Base-by-base conservation (phyloP, 2,329 filamentous ascomycete species). In the Didymella keratinophila region DNA sequence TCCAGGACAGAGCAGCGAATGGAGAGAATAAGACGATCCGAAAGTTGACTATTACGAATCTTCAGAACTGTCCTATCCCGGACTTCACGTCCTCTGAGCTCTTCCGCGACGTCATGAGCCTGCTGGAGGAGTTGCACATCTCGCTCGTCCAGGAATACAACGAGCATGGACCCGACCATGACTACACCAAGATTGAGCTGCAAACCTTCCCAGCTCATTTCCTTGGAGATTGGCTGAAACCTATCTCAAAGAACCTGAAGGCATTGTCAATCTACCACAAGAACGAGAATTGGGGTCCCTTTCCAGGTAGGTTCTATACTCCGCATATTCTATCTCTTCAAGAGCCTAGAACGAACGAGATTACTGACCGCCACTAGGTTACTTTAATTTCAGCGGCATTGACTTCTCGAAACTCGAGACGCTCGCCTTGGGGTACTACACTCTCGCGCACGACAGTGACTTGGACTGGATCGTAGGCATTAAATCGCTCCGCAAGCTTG, bases 261-360 rank as follows among this genome's bases (percentile, higher is more conserved):
- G 47, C 50, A 6, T 37, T 58, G 8, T 56, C 55, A 7, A 42
- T 62, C 20, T 59, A 56, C 18, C 28, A 30, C 18, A 10, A 2
- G 7, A 28, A 9, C 11, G 55, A 59, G n/a, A 62, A 59, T 14
- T 62, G 56, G 60, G 60, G 60, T 18, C 56, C 56, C 3, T 62
- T 62, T 36, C 56, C 60, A 5, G 60, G 60, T n/a, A 21, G 8
- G 36, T 39, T 1, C 18, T 21, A 11, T 3, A 1, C 4, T 2
- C 36, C 36, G 11, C 9, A 18, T 2, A 39, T 21, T 5, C 7
- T 4, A 4, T n/a, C 36, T 21, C 18, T 9, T 37, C n/a, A 20
- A 37, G 8, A 5, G 1, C 11, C 20, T 3, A 5, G n/a, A 16
- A 10, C 20, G 36, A 21, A 9, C 11, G 5, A 21, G 18, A 37